Base-by-base conservation (phyloP, 352 stramenopile species). In the Phytophthora boehmeriae region DNA sequence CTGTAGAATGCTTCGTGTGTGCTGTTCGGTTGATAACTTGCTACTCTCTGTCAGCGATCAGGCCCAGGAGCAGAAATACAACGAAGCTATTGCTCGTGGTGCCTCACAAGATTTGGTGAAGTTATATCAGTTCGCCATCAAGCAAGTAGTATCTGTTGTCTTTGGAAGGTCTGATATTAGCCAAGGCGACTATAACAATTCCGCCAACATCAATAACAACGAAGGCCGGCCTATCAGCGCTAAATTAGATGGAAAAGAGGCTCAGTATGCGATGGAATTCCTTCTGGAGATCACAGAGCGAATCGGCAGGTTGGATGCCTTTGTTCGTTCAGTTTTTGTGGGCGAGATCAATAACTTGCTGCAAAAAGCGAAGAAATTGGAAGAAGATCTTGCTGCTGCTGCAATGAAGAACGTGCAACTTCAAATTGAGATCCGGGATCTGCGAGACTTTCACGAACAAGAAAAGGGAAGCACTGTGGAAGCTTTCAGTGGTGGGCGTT, bases 21-120 rank as follows among this genome's bases (percentile, higher is more conserved):
- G 78, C 53, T 89, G 78, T 51, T 90, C 81, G 2, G 56, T 90
- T 19, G 78, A 90, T 51, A 90, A 89, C 30, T 44, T 90, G 3
- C 61, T 90, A 19, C 50, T 89, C 9, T 76, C 78, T 1, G 80
- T 90, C 8, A 70, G 70, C 0, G 75, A 78, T 45, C 76, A 67
- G 5, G 62, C 76, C 6, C 73, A 87, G 30, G 64, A 86, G 36
- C 54, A 88, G 27, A 90, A 88, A 36, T 60, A 72, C 11, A 68
- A 75, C 22, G 57, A 81, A 11, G 71, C 63, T 0, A 79, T 89
- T 54, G 75, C 66, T 4, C 71, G 71, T 14, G 77, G 71, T 5
- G 68, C 81, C 5, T 75, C 81, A 0, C 70, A 59, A 9, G 69
- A 80, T 41, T 53, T 91, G 0, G 43, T 82, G 5, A 63, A 80